Evolutionary conservation across 257 asterid species (phyloP).

Genomic region (Striga asiatica): DNA sequence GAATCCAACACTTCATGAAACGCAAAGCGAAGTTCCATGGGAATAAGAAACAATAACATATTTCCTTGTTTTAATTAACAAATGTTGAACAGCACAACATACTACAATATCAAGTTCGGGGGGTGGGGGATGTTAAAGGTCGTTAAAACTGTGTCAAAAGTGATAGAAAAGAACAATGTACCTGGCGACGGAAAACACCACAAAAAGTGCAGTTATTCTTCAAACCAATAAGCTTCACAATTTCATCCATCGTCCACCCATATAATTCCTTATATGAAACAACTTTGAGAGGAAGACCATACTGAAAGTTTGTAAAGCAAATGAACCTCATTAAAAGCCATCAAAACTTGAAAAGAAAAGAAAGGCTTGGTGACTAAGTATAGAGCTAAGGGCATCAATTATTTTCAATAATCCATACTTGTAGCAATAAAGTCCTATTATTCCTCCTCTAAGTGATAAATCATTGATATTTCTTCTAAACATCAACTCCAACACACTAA

Average conservation of each 20-base stretch:
- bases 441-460: no score
- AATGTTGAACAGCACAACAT: no score
- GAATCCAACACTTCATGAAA: neutral
- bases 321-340: no score
- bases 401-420: neutral
- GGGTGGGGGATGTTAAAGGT: no score
- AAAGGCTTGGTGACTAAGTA: neutral
- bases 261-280: constrained; percentile 86
- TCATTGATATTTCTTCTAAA: no score
- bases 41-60: no score
- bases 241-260: constrained; percentile 99
- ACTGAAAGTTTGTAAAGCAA: constrained; percentile 31
- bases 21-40: no score
- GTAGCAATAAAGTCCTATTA: no score
- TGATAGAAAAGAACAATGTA: constrained; percentile 9
- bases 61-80: no score
- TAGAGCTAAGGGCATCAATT: neutral
- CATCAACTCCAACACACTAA: neutral
- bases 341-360: neutral
- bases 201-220: constrained; percentile 98
- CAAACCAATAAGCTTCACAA: constrained; percentile 87
- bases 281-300: constrained; percentile 91
- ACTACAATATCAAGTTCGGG: no score
- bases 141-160: no score
- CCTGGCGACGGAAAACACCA: constrained; percentile 99